Base-by-base conservation (phyloP, 371 early-diverging fungal genomes). In the Mucor saturninus region DNA sequence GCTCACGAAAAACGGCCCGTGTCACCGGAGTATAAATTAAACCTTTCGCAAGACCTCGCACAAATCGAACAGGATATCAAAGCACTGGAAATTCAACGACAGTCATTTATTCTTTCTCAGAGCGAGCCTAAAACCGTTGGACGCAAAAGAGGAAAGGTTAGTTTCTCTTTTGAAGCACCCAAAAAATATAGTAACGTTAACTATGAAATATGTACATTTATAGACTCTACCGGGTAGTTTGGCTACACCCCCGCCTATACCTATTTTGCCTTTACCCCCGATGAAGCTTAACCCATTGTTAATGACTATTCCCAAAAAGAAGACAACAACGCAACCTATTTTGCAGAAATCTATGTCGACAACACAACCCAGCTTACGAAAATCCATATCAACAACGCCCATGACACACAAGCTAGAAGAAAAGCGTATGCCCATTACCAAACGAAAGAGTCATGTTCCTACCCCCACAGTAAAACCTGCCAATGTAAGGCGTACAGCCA, bases 171-270 rank as follows among this genome's bases (percentile, higher is more conserved):
- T 29, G 14, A n/a, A 32, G 10, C 48, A 14, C 0, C 5, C 6
- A 48, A 5, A 2, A 48, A 28, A 28, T 9, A 35, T 46, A 54
- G 15, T 3, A 29, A 13, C 28, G 9, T 2, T 29, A 13, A 37
- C 15, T 59, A 31, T 28, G 10, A 2, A 11, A n/a, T 0, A 0
- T 42, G 14, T 46, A 40, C 31, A 11, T 35, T 0, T 53, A 32
- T 68, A 81, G 79, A 79, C 79, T 0, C 64, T 81, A 15, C 82
- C 82, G 56, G 82, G 82, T 13, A 81, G 65, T 49, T 64, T 81
- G 35, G 79, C 77, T 15, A 72, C 67, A 14, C 82, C 79, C 10
- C 79, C 79, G 15, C 75, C 73, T 10, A 64, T 77, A 53, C 75
- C 77, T 15, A 58, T 75, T 0, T 15, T 76, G n/a, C 69, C 71